Conservation (phyloP, 345 rosid species). For the Linum lewisii region DNA sequence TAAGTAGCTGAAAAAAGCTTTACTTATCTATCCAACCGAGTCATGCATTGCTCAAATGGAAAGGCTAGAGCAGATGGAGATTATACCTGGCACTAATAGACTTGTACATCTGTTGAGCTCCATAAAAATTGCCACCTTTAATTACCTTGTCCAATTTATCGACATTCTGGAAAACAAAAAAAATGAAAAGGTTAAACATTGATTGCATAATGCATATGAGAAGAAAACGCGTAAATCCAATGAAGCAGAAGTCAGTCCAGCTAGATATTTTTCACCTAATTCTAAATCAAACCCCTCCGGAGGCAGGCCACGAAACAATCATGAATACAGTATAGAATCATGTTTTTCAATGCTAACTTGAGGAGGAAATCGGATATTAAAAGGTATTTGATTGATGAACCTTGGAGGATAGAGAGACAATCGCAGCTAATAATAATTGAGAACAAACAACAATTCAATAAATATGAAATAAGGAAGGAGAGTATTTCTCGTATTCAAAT, state of each 20-base stretch:
- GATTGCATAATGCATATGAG: too few relatives aligned
- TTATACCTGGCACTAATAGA: conserved; percentile 72
- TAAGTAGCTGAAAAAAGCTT: too few relatives aligned
- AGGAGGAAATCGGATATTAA: not conserved
- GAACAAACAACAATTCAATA: not conserved
- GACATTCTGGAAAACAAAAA: conserved; percentile 43
- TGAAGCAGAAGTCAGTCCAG: too few relatives aligned
- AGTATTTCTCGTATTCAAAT: not conserved
- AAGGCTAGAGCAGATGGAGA: too few relatives aligned
- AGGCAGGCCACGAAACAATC: not conserved
- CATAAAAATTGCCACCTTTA: conserved; percentile 74
- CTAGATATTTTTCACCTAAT: too few relatives aligned
- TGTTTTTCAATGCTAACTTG: not conserved
- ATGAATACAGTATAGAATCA: not conserved
- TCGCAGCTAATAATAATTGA: too few relatives aligned
- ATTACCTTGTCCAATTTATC: conserved; percentile 67
- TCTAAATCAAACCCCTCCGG: too few relatives aligned
- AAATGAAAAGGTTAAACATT: not conserved
- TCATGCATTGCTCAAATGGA: too few relatives aligned
- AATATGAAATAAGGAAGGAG: not conserved
- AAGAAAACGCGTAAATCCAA: too few relatives aligned
- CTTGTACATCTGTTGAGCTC: conserved; percentile 98
- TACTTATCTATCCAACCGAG: too few relatives aligned
- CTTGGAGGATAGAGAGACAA: too few relatives aligned
- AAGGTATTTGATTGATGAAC: not conserved